Conservation (phyloP, 495 filamentous ascomycete species). For the Cercophora scortea region DNA sequence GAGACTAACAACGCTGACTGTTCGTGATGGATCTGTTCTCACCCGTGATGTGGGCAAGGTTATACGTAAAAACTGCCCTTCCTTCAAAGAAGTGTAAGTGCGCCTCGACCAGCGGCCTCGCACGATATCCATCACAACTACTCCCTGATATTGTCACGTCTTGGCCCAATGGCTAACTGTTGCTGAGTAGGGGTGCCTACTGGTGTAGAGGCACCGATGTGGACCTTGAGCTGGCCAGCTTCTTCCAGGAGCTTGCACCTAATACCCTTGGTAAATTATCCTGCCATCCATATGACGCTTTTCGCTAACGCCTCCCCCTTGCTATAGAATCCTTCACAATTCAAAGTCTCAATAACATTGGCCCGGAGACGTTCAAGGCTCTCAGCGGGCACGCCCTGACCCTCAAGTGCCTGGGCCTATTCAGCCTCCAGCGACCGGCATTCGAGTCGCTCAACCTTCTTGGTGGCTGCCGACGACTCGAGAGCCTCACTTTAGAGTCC, state of each 20-base stretch:
- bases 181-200: conserved; percentile 36
- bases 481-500: conserved; percentile 16
- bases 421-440: conserved; percentile 37
- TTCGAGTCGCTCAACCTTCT: conserved; percentile 41
- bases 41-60: conserved; percentile 39
- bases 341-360: conserved; percentile 43
- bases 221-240: conserved; percentile 44
- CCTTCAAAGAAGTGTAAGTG: conserved; percentile 47
- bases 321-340: conserved; percentile 44
- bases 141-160: too few relatives aligned
- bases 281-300: too few relatives aligned
- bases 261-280: conserved; percentile 41
- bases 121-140: too few relatives aligned
- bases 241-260: conserved; percentile 48
- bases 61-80: conserved; percentile 51
- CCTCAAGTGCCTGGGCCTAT: conserved; percentile 47
- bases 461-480: conserved; percentile 46
- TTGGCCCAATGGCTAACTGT: not conserved
- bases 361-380: conserved; percentile 46
- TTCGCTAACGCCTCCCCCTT: not conserved
- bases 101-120: too few relatives aligned
- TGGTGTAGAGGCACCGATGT: conserved; percentile 27
- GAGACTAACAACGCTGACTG: conserved; percentile 35
- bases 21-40: conserved; percentile 53
- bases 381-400: conserved; percentile 51